Evolutionary conservation across 1,139 yeast species (phyloP).

Genomic region (Suhomyces taliae): DNA sequence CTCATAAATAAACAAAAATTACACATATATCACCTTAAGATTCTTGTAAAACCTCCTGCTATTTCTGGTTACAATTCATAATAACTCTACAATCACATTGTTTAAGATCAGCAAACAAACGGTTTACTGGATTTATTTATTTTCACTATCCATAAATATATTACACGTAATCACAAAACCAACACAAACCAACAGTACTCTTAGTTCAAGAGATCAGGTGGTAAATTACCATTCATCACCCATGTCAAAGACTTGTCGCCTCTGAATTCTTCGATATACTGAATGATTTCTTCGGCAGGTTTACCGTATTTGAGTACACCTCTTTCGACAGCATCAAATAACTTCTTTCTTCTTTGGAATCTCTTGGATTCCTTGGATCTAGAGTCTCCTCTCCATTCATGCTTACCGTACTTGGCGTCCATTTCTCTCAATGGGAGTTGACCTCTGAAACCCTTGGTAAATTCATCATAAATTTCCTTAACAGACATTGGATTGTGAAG

Average conservation of each 20-base stretch:
- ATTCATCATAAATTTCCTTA: constrained; percentile 48
- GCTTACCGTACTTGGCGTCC: constrained; percentile 47
- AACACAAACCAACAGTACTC: too few species aligned
- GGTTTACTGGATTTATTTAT: too few species aligned
- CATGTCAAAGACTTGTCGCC: constrained; percentile 49
- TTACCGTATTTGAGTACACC: constrained; percentile 45
- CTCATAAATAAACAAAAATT: too few species aligned
- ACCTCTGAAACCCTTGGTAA: constrained; percentile 47
- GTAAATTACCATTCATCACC: constrained; percentile 52
- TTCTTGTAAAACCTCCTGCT: too few species aligned
- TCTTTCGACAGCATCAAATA: constrained; percentile 46
- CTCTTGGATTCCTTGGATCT: constrained; percentile 49
- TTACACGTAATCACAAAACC: neutral
- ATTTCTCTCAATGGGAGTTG: constrained; percentile 47
- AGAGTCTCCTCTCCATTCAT: constrained; percentile 51
- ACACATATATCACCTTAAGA: too few species aligned
- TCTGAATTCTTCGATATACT: constrained; percentile 43
- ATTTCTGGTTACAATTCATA: too few species aligned
- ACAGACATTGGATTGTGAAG: constrained; percentile 50
- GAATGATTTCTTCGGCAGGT: constrained; percentile 44
- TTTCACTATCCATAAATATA: neutral
- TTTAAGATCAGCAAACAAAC: too few species aligned
- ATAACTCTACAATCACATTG: too few species aligned
- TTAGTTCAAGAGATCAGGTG: constrained; percentile 29
- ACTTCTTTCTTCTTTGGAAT: constrained; percentile 45